These are phyloP conservation scores for Botryococcus braunii DNA, from an alignment of 163 green algal species.

Conservation along the genomic window DNA sequence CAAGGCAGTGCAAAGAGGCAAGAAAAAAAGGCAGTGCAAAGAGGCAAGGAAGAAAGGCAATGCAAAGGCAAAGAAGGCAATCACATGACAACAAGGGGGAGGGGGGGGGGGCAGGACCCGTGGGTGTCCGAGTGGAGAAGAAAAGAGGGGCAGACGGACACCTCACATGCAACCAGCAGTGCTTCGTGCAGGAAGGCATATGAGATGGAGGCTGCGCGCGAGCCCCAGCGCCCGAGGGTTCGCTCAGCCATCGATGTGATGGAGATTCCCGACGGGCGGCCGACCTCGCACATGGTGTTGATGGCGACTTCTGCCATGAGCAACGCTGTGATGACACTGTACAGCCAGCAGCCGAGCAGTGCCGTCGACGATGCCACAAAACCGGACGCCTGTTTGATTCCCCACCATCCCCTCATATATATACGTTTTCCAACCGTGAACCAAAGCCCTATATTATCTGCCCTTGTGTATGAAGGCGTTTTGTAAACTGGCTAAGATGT, in stretches of 20 bases:
- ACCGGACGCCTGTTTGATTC: conserved; percentile 17
- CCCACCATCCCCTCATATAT: neutral
- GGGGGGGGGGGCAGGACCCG: no score
- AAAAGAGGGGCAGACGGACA: no score
- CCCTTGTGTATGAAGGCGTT: neutral
- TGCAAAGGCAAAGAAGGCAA: no score
- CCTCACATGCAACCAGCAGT: conserved; percentile 62
- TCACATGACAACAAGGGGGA: no score
- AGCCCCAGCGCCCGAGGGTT: conserved; percentile 50
- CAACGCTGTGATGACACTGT: conserved; percentile 38
- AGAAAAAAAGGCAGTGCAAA: no score
- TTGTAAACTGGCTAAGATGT: no score
- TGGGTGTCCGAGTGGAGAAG: no score
- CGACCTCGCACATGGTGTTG: conserved; percentile 34
- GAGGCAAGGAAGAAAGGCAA: no score
- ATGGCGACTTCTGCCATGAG: conserved; percentile 45
- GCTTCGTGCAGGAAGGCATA: conserved; percentile 73
- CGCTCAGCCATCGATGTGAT: conserved; percentile 52
- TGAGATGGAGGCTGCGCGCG: conserved; percentile 18
- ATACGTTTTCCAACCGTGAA: neutral
- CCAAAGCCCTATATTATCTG: neutral
- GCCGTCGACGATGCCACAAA: conserved; percentile 27
- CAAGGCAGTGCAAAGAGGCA: neutral
- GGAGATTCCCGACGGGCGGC: conserved; percentile 30
- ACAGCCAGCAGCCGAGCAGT: conserved; percentile 19